A percentile compares a stretch with the other conserved stretches of the same genome.
These are phyloP conservation scores for Madurella fahalii DNA, from an alignment of 2,329 filamentous ascomycete species.

Conservation along the genomic window DNA sequence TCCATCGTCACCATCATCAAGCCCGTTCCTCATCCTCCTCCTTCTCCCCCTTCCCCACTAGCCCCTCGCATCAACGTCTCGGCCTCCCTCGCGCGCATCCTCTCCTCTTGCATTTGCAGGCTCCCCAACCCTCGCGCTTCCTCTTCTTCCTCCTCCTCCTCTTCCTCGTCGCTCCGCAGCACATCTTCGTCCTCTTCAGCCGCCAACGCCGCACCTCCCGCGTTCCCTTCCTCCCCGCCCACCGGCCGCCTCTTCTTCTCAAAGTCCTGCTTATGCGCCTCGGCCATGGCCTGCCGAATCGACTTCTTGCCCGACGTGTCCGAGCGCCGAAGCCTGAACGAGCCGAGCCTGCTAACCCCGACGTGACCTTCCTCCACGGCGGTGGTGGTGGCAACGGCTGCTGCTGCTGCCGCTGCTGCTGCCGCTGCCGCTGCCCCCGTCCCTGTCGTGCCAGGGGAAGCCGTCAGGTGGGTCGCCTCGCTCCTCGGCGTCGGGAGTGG, in stretches of 20 bases:
- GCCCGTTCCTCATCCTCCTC: too few species aligned
- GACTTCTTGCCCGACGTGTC: conserved; percentile 35
- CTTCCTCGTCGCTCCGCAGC: conserved; percentile 21
- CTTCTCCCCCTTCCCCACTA: neutral
- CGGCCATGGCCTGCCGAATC: conserved; percentile 65
- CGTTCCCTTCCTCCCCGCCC: conserved; percentile 13
- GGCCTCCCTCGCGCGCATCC: conserved; percentile 9
- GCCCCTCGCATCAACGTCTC: neutral
- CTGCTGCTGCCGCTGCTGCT: conserved; percentile 22
- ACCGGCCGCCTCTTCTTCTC: conserved; percentile 56
- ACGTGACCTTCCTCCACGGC: conserved; percentile 11
- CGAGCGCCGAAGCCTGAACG: conserved; percentile 31
- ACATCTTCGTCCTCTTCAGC: conserved; percentile 10
- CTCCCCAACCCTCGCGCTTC: conserved; percentile 27
- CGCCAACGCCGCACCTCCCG: neutral
- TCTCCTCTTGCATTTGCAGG: conserved; percentile 2
- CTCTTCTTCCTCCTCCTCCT: conserved; percentile 28
- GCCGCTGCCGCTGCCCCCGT: too few species aligned
- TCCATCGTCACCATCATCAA: neutral
- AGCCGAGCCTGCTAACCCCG: conserved; percentile 2
- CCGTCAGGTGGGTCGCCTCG: neutral
- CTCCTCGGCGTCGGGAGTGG: neutral
- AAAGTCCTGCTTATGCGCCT: conserved; percentile 88
- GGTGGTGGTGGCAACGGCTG: conserved; percentile 15
- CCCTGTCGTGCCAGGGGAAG: too few species aligned